Conservation (phyloP, 2,329 filamentous ascomycete species). For the Aspergillus thermomutatus region DNA sequence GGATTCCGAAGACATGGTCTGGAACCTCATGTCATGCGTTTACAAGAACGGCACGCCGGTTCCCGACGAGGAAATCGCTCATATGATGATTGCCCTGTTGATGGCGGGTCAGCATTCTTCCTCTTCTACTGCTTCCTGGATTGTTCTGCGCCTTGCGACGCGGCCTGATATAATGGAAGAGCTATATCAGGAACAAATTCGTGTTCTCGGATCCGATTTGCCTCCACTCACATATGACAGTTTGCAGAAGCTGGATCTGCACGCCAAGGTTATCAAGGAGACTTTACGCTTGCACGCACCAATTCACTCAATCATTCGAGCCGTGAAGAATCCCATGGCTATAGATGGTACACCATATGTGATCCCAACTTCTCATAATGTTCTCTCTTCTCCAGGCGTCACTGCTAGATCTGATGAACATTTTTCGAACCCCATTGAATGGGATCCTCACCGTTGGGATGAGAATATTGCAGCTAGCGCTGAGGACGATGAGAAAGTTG, state of each 20-base stretch:
- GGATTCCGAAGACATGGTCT: constrained; percentile 75
- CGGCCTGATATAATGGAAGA: constrained; percentile 78
- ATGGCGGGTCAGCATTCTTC: constrained; percentile 93
- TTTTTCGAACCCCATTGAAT: constrained; percentile 78
- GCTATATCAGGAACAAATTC: constrained; percentile 76
- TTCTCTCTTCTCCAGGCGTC: constrained; percentile 82
- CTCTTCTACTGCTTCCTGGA: constrained; percentile 80
- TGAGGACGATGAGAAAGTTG: constrained; percentile 69
- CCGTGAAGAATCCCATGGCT: constrained; percentile 83
- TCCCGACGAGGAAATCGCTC: constrained; percentile 80
- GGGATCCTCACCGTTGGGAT: constrained; percentile 93
- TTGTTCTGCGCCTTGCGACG: constrained; percentile 74
- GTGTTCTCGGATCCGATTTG: constrained; percentile 68
- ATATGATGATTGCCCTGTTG: constrained; percentile 91
- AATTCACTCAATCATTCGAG: constrained; percentile 92
- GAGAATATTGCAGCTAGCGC: constrained; percentile 49
- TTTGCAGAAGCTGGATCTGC: constrained; percentile 73
- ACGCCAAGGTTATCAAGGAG: constrained; percentile 84
- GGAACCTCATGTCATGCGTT: constrained; percentile 78
- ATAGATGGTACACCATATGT: constrained; percentile 79
- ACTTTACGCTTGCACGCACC: constrained; percentile 87
- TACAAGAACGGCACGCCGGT: constrained; percentile 80
- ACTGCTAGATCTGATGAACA: constrained; percentile 67
- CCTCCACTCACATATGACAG: constrained; percentile 74
- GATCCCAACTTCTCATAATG: constrained; percentile 73